Evolutionary conservation across 768 basidiomycete genomes (phyloP), one percentile per base, ranked within the genome.

Genomic region (Tylopilus sp.): DNA sequence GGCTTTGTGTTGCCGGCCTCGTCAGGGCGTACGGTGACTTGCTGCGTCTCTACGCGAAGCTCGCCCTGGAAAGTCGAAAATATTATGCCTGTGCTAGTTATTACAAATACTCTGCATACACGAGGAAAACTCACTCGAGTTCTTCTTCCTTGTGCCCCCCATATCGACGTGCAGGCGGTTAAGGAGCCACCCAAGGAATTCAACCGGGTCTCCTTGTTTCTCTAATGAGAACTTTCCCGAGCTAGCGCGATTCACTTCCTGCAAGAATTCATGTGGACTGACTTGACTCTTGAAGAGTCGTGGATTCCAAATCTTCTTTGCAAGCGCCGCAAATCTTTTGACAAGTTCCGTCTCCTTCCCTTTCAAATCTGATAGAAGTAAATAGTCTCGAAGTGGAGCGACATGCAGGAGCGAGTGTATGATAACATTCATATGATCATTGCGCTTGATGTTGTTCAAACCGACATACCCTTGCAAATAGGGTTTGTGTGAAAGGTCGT

Each of bases 401-500:
- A 98, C 83, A 68, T 99, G 97, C 21, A 97, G 79, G 36, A 99
- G 80, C 13, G 91, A 82, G 57, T 98, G 95, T 45, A 98, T 88
- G 63, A 98, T 83, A 56, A 97, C 95, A 66, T 98, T 99, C 82
- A 97, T 87, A 66, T 97, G 93, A 67, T 98, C 95, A 69, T 98
- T 95, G 61, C 82, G 75, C 71, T 97, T 95, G 75, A 99, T 95
- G 68, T 99, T 93, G 76, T 99, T 98, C 45, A 99, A 76, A 41
- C 97, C 97, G 65, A 98, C 84, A 69, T 90, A 98, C 2, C 97
- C 97, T 47, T 95, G 88, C 43, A 88, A 71, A 71, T 98, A 99
- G 22, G 90, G 79, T 55, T 84, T 85, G 40, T 81, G 81, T 6
- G 79, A 68, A 41, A 99, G 80, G 65, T 98, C 95, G 63, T 92